Conservation (phyloP, 257 asterid species). For the Salvia splendens region DNA sequence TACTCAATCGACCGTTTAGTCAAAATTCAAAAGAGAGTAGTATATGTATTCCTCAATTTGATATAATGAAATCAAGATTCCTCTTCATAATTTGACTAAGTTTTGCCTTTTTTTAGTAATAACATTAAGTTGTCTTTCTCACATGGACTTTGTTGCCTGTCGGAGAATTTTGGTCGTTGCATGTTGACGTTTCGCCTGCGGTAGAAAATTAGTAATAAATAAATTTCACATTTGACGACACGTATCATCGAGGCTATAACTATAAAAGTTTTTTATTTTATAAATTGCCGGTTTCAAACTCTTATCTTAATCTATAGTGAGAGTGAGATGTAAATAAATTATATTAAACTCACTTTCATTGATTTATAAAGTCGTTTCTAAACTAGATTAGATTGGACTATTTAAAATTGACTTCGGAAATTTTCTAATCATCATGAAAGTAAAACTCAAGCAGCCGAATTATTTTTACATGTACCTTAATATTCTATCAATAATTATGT, state of each 20-base stretch:
- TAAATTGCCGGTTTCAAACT: background rate
- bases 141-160: slow-evolving; percentile 33
- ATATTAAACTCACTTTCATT: background rate
- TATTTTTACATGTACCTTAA: background rate
- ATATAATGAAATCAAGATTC: slow-evolving; percentile 1
- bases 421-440: background rate
- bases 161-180: slow-evolving; percentile 25
- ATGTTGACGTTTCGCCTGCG: slow-evolving; percentile 30
- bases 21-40: background rate
- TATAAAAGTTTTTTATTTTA: slow-evolving; percentile 5
- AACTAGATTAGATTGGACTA: background rate
- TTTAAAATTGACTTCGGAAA: background rate
- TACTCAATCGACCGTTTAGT: no score
- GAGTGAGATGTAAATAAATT: background rate
- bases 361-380: background rate
- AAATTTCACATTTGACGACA: background rate
- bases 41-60: background rate
- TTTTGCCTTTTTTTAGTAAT: slow-evolving; percentile 2
- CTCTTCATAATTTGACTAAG: slow-evolving; percentile 21
- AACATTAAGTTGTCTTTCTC: slow-evolving; percentile 30
- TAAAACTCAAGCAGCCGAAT: background rate
- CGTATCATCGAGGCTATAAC: background rate
- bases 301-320: background rate
- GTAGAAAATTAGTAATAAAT: background rate
- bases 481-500: background rate